Base-by-base conservation (phyloP, 768 basidiomycete species). In the Strobilomyces echinocephalus region DNA sequence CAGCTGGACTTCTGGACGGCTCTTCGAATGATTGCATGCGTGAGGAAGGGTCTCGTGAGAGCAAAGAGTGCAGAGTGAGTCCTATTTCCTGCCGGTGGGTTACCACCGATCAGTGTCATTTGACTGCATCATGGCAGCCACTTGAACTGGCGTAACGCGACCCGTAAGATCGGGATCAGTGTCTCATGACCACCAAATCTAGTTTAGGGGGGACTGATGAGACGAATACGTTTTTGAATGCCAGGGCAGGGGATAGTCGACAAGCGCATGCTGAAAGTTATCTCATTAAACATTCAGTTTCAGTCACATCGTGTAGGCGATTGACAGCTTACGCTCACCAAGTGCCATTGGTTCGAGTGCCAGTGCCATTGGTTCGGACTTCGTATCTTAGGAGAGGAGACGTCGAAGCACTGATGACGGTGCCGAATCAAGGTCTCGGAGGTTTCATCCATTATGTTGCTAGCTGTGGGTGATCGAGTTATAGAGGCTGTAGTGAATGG, bases 41-140 rank as follows among this genome's bases (percentile, higher is more conserved):
- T 30, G 30, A 30, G 41, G 28, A 40, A 49, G 30, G 49, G 30
- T 35, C 28, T 53, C 61, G 57, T 53, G 61, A 56, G 51, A 46
- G 35, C 15, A 50, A 43, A 14, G 20, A 44, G 44, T 34, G 33
- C 6, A 35, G 42, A 26, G 16, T 10, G 14, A 26, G 40, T 34
- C 35, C 16, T 14, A 35, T 30, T 33, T 40, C 44, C 31, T 44
- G 26, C 9, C 18, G 18, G 40, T n/a, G 16, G 6, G 33, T 24
- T 28, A 12, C 24, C 2, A 24, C 24, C 24, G 14, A 26, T 35
- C 50, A 39, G 31, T 33, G 18, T 62, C 18, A 36, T 36, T 16
- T n/a, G 30, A 30, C 24, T 30, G 20, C 34, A 15, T 58, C 6
- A 28, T 44, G 9, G n/a, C 20, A 16, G 16, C 15, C 15, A 42